Evolutionary conservation across 2,329 filamentous ascomycete species (phyloP), one percentile per base, ranked within the genome.

Genomic region (Boeremia lycopersici): DNA sequence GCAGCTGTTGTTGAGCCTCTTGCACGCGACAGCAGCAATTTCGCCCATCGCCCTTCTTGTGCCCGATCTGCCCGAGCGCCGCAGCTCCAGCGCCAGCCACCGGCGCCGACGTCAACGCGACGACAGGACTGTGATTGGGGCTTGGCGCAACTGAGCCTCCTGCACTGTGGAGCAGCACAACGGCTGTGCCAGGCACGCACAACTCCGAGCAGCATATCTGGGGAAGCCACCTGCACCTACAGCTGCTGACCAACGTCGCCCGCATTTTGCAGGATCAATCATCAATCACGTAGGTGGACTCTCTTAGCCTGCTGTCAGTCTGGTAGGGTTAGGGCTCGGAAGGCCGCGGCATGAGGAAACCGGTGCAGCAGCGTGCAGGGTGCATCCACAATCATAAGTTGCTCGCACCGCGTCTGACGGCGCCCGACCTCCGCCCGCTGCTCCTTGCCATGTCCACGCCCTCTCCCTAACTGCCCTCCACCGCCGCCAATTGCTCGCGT

Each of bases 231-330:
- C 13, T 26, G 36, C 40, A 6, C 19, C 19, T 38, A 15, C 35
- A 30, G 25, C 17, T 33, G 45, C 35, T 33, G 31, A 31, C 13
- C 33, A 9, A 50, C 48, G 40, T 33, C 48, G 39, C 48, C 40
- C 17, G 40, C 28, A 26, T 34, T 3, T 29, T 39, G 13, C 41
- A 10, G 6, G 25, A 28, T 13, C 40, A 31, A 17, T 17, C 11
- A 28, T 55, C 52, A 55, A 55, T 50, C 46, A 55, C 47, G 52
- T 55, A 55, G 52, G 52, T 55, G 46, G 46, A 36, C 46, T 55
- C 38, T 55, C 47, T 41, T 49, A 54, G 45, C 52, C 45, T 41
- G 28, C 31, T 33, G 30, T 45, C 40, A 34, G 23, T 38, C 31
- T 39, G 28, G 33, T 33, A 11, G 40, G 45, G 28, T 25, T 19